These are phyloP conservation scores for Podosphaera xanthii DNA, from an alignment of 2,329 filamentous ascomycete species.

Conservation along the genomic window DNA sequence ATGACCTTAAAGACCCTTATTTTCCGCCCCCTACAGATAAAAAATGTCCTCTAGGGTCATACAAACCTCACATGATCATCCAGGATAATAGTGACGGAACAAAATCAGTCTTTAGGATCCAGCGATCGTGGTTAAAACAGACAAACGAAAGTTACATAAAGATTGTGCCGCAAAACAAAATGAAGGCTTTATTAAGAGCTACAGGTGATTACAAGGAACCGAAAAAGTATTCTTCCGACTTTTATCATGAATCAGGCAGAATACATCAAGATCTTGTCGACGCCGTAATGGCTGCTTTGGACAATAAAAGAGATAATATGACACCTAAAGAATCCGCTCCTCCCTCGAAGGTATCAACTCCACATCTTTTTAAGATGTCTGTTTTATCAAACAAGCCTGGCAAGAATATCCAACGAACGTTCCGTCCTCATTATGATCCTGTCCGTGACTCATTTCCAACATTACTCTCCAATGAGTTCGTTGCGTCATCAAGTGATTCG, in stretches of 20 bases:
- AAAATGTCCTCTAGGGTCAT: conserved; percentile 1
- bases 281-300: conserved; percentile 1
- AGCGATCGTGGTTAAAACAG: conserved; percentile 1
- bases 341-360: background rate
- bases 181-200: background rate
- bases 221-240: background rate
- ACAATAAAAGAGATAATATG: background rate
- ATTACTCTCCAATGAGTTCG: conserved; percentile 2
- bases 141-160: background rate
- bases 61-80: background rate
- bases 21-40: conserved; percentile 4
- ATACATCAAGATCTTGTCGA: background rate
- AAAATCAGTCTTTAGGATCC: background rate
- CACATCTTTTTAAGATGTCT: background rate
- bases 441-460: conserved; percentile 7
- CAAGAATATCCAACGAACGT: conserved; percentile 3
- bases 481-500: background rate
- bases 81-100: conserved; percentile 1
- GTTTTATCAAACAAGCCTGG: background rate
- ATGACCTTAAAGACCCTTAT: conserved; percentile 3
- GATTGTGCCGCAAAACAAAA: background rate
- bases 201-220: background rate
- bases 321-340: background rate
- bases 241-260: background rate
- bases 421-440: conserved; percentile 7